Evolutionary conservation across 169 alveolate genomes (phyloP), one percentile per base, ranked within the genome.

Genomic region (Perkinsus chesapeaki): DNA sequence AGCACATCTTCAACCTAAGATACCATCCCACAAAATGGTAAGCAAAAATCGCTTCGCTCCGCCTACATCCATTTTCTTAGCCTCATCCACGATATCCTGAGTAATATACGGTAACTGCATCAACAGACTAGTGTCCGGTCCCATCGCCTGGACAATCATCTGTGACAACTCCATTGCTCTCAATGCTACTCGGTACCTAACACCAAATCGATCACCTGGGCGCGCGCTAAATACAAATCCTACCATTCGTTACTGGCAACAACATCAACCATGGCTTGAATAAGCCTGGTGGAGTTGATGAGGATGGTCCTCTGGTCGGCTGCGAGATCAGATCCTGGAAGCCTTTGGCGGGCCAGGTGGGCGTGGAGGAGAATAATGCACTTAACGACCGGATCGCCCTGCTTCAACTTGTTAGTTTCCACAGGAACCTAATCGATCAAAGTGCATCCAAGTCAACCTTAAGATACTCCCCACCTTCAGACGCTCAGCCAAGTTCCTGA

Each of bases 211-310:
- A 60, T 60, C 82, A 60, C 23, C 31, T 0, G 82, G 82, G 82
- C 82, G 82, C 82, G 82, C 82, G 82, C 82, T 60, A 60, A 60
- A 60, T 47, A 9, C 9, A 27, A 5, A 60, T 60, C 82, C 94
- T 98, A 97, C 98, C 98, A 98, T 73, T 99, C 99, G 96, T 98
- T 97, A 92, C 99, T 97, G 93, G 99, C 96, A 10, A 99, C 97
- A 82, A 99, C 99, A 94, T 99, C 99, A 36, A 99, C 99, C 96
- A 99, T 95, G 10, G 99, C 99, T 95, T 98, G 99, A 37, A 98
- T 94, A 91, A 99, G 94, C 92, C 98, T 96, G 91, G 98, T 94
- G 19, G 96, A 73, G 60, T 96, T 96, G 91, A 95, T 96, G 91
- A 98, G 96, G 92, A 98, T 93, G 37, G 93, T 60, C 93, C 94